Conservation (phyloP, 2,329 filamentous ascomycete genomes). For the Plenodomus biglobosus region DNA sequence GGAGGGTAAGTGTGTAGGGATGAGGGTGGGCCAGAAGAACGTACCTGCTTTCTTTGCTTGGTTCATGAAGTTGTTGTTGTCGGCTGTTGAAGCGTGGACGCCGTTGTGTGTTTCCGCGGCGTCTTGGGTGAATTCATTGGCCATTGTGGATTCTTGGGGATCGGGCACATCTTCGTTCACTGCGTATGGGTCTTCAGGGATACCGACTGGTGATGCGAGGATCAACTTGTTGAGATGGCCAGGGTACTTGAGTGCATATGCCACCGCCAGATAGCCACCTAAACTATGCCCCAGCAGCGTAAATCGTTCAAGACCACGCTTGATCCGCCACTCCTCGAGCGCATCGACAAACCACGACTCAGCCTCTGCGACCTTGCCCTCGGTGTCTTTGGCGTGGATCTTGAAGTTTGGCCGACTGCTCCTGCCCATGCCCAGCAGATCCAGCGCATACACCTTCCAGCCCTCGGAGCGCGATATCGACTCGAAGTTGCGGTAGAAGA, state of each 20-base stretch:
- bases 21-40: not conserved
- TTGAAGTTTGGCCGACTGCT: conserved; percentile 81
- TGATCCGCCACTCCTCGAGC: conserved; percentile 90
- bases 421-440: conserved; percentile 93
- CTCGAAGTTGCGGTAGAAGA: conserved; percentile 99
- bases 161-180: conserved; percentile 79
- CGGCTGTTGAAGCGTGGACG: conserved; percentile 64
- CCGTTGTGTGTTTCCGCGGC: conserved; percentile 69
- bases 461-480: conserved; percentile 74
- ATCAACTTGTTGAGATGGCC: conserved; percentile 95
- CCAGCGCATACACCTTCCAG: conserved; percentile 91
- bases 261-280: conserved; percentile 91
- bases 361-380: conserved; percentile 81
- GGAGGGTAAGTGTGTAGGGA: not conserved
- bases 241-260: conserved; percentile 95
- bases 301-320: conserved; percentile 87
- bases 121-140: conserved; percentile 78
- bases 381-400: conserved; percentile 77
- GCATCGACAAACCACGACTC: conserved; percentile 97
- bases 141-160: conserved; percentile 68
- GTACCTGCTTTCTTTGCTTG: conserved; percentile 44
- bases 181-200: conserved; percentile 92
- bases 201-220: conserved; percentile 88
- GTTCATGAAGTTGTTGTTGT: conserved; percentile 60
- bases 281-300: conserved; percentile 91